A percentile compares a stretch with the other conserved stretches of the same genome.
Conservation (phyloP, 2,329 filamentous ascomycete genomes). For the Rutstroemia sp. region DNA sequence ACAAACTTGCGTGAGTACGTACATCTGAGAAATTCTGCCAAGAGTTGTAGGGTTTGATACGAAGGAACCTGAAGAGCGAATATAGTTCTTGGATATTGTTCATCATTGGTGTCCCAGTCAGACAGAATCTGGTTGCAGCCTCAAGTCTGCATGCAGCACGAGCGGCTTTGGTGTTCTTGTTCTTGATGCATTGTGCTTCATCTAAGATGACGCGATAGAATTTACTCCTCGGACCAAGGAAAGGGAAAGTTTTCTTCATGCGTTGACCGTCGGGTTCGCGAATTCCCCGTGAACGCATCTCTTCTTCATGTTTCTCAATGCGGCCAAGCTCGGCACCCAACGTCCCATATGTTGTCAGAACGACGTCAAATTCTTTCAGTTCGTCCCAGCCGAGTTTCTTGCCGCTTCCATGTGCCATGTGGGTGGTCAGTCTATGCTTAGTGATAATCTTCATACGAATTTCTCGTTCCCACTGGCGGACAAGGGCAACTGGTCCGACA, state of each 20-base stretch:
- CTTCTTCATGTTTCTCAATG: constrained; percentile 39
- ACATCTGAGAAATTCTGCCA: constrained; percentile 53
- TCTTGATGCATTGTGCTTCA: constrained; percentile 78
- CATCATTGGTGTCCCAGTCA: constrained; percentile 85
- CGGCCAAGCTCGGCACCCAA: constrained; percentile 60
- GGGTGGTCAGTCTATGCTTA: constrained; percentile 53
- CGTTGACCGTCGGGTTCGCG: constrained; percentile 32
- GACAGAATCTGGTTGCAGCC: constrained; percentile 60
- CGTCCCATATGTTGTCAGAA: constrained; percentile 73
- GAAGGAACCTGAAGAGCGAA: constrained; percentile 69
- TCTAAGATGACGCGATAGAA: constrained; percentile 71
- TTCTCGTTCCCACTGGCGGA: constrained; percentile 80
- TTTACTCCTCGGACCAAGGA: constrained; percentile 52
- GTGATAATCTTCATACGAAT: constrained; percentile 61
- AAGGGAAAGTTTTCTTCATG: constrained; percentile 26
- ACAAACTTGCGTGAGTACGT: constrained; percentile 26
- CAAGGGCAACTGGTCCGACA: constrained; percentile 69
- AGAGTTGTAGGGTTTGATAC: constrained; percentile 66
- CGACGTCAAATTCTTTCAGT: constrained; percentile 62
- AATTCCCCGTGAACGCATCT: constrained; percentile 22
- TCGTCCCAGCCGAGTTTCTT: constrained; percentile 53
- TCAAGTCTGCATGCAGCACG: constrained; percentile 52
- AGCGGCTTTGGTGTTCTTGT: constrained; percentile 54
- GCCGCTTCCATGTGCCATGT: constrained; percentile 56
- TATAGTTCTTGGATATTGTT: constrained; percentile 74